A percentile compares a stretch with the other conserved stretches of the same genome.
phyloP scores from a whole-genome alignment of 2,329 filamentous ascomycete genomes.

The Venturiaceae sp. region DNA sequence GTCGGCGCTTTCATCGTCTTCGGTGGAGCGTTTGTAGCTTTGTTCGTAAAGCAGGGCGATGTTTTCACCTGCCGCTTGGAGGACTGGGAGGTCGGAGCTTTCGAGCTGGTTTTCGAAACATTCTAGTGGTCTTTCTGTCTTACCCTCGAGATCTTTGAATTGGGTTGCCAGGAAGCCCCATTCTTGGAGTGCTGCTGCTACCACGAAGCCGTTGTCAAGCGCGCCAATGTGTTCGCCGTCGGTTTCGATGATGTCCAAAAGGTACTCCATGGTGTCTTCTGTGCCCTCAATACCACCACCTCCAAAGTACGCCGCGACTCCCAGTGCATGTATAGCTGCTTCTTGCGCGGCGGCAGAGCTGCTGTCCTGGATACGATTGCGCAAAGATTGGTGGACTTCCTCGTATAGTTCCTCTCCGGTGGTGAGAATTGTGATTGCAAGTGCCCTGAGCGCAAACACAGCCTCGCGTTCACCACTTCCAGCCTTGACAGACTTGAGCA shows the following conservation, averaged over 20 bases:
- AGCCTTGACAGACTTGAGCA: constrained; percentile 61
- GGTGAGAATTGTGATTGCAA: constrained; percentile 61
- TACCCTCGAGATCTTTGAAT: constrained; percentile 62
- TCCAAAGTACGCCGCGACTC: constrained; percentile 64
- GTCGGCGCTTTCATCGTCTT: constrained; percentile 40
- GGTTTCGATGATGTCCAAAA: constrained; percentile 68
- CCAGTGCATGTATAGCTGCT: constrained; percentile 63
- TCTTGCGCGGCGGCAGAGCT: constrained; percentile 55
- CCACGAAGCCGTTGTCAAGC: constrained; percentile 58
- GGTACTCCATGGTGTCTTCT: constrained; percentile 62
- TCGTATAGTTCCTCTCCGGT: constrained; percentile 42
- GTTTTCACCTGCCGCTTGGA: constrained; percentile 67
- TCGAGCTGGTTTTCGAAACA: constrained; percentile 80
- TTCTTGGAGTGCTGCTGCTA: constrained; percentile 63
- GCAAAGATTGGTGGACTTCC: constrained; percentile 55
- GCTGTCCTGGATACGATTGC: constrained; percentile 53
- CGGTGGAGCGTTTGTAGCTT: constrained; percentile 48
- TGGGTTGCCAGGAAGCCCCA: constrained; percentile 76
- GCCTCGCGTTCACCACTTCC: constrained; percentile 62
- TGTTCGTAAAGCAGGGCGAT: constrained; percentile 79
- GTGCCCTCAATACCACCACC: constrained; percentile 61
- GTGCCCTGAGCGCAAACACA: constrained; percentile 59
- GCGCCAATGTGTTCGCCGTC: constrained; percentile 67
- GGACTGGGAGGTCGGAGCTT: constrained; percentile 60
- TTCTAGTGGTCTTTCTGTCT: constrained; percentile 64